Evolutionary conservation across 768 basidiomycete genomes (phyloP), one percentile per base, ranked within the genome.

Genomic region (Lactarius deliciosus): DNA sequence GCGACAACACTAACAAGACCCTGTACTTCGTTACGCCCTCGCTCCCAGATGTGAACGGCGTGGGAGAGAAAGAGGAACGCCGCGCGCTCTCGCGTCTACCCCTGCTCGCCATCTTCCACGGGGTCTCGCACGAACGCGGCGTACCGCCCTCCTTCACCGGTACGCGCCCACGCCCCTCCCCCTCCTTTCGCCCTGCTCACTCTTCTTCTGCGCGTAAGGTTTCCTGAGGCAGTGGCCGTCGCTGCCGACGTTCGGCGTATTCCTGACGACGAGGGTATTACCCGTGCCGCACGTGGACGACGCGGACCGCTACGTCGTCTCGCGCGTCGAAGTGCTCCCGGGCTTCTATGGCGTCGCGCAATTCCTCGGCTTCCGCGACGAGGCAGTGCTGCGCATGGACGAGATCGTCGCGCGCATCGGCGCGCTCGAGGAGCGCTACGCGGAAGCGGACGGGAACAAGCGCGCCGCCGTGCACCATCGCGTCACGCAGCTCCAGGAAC

Each of bases 191-290:
- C 5, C 38, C 47, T 32, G 5, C 43, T 32, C 9, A 50, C 40
- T 34, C 22, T 57, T 3, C 57, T 13, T 20, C 40, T 43, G 60
- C n/a, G 3, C 36, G 25, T 54, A 80, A 34, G 85, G 83, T 1
- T 87, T 89, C 73, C 76, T 89, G 36, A 80, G 83, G 5, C 86
- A 85, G 71, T 87, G 86, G 85, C 88, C 88, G 28, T 82, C 86
- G 20, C 79, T 91, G 18, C 89, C 89, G 38, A 79, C 81, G 3
- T 81, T 89, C 30, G 82, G 88, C 84, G 81, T 90, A 41, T 90
- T 90, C 76, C 77, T 89, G 16, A 85, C 86, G 0, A 82, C 87
- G 36, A 79, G 79, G 34, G 75, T 85, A 36, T 77, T 85, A 3
- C 83, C 85, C 7, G 73, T 81, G 6, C 78, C 86, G 5, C 79